Evolutionary conservation across 2,329 filamentous ascomycete species (phyloP).

Genomic region (Colletotrichum sansevieriae): DNA sequence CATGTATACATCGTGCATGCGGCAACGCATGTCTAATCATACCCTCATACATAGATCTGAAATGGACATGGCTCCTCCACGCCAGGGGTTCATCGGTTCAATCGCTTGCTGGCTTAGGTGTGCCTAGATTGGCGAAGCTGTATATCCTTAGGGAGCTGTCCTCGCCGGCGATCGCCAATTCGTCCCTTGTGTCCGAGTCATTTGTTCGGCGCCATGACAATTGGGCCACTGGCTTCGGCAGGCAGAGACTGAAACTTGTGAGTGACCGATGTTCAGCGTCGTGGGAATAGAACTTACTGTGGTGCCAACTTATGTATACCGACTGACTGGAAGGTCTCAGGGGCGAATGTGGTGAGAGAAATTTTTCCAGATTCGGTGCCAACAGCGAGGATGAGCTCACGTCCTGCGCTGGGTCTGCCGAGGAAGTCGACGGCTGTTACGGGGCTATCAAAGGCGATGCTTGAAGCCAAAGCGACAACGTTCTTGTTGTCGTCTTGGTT

Average conservation of each 20-base stretch:
- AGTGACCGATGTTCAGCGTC: constrained; percentile 25
- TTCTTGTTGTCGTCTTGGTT: constrained; percentile 47
- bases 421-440: constrained; percentile 81
- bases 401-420: constrained; percentile 46
- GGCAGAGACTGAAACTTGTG: constrained; percentile 58
- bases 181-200: constrained; percentile 42
- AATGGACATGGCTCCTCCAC: background rate
- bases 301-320: constrained; percentile 50
- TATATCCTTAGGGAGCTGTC: constrained; percentile 73
- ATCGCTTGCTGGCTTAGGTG: constrained; percentile 2
- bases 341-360: constrained; percentile 57
- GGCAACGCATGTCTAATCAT: constrained; percentile 38
- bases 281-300: constrained; percentile 53
- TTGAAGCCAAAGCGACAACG: constrained; percentile 65
- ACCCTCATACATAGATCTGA: constrained; percentile 40
- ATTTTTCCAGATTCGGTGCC: constrained; percentile 69
- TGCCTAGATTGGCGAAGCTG: constrained; percentile 49
- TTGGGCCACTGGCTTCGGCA: constrained; percentile 75
- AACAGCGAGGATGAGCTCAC: constrained; percentile 62
- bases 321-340: constrained; percentile 54
- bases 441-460: constrained; percentile 68
- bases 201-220: constrained; percentile 75
- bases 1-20: constrained; percentile 30
- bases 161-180: constrained; percentile 69
- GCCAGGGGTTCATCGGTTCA: constrained; percentile 12